Evolutionary conservation across 805 yeast species (phyloP), one percentile per base, ranked within the genome.

Genomic region (Metschnikowia reukaufii): DNA sequence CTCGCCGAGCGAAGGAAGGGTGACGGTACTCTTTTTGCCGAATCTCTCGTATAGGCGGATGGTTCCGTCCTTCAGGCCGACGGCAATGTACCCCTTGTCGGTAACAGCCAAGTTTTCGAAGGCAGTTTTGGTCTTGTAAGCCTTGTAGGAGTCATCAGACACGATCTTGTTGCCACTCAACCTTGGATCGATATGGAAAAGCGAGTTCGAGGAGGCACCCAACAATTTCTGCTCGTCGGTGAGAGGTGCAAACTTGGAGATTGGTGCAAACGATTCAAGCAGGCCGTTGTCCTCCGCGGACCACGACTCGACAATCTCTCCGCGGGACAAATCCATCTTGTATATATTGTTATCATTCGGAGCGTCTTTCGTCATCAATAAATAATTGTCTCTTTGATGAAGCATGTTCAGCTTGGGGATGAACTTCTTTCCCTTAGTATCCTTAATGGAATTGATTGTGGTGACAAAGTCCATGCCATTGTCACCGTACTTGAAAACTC

Each of bases 281-380:
- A 74, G 52, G 43, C 77, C 76, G 17, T 40, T 36, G 20, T 72
- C 73, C 18, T 62, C 58, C 17, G 86, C 73, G 30, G 76, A 68
- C 94, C 96, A 90, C 60, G 88, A 94, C 61, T 90, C 96, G n/a
- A 90, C 85, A 44, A 90, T 76, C 59, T 83, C 73, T 12, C 96
- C 97, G 47, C 81, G 76, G 59, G 79, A 86, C 40, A 90, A 65
- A 67, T 90, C 97, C 89, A 89, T 78, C 55, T 81, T 78, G 67
- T 76, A 87, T 39, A 90, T 62, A 25, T 70, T 74, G 36, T 73
- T 67, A 35, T 44, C 48, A 18, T 59, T 58, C 34, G 74, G 66
- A 4, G 64, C 59, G 2, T 73, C 68, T 58, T 80, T 82, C 57
- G 84, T 88, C 55, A 90, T 60, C 23, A 90, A 72, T 75, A 90